Base-by-base conservation (phyloP, 129 eudicot species). In the Gnaphalium uliginosum region DNA sequence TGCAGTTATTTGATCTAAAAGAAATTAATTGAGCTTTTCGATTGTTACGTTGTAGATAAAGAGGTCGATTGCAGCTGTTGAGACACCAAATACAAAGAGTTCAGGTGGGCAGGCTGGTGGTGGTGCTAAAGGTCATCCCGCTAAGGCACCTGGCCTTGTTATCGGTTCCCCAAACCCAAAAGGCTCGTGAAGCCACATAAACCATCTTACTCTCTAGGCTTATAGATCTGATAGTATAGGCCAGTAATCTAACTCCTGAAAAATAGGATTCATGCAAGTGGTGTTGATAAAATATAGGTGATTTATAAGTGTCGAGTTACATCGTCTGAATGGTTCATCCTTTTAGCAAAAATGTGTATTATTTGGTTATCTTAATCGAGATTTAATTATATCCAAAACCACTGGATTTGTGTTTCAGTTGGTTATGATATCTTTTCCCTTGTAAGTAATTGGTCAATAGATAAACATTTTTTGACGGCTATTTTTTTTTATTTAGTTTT, bases 141-240 rank as follows among this genome's bases (percentile, higher is more conserved):
- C 90, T 62, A 93, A 90, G 75, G 85, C 84, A 37, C 76, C 89
- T 76, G 79, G 81, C 41, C 82, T 62, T 79, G 62, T 78, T 56
- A 66, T 88, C 18, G 86, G 94, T 69, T 90, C 90, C 26, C 92
- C 96, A 14, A 87, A 85, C 29, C 78, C 87, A 5, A 79, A n/a
- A 83, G 66, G 82, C 64, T 43, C 83, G 83, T 5, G 84, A 86
- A 61, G 70, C 87, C 73, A 76, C 86, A n/a, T 86, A 79, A 88
- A 43, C 18, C 51, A 43, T 43, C 17, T 43, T 39, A 43, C 51
- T 2, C 51, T 43, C 18, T 43, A 46, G n/a, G 53, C 18, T 46
- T 46, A 14, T 14, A 46, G 53, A 57, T 57, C 62, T 6, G 25
- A 19, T 21, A 56, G 25, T 18, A 56, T 21, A n/a, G 62, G 25